Conservation (phyloP, 192 early-diverging fungal genomes). For the Backusella tuberculispora region DNA sequence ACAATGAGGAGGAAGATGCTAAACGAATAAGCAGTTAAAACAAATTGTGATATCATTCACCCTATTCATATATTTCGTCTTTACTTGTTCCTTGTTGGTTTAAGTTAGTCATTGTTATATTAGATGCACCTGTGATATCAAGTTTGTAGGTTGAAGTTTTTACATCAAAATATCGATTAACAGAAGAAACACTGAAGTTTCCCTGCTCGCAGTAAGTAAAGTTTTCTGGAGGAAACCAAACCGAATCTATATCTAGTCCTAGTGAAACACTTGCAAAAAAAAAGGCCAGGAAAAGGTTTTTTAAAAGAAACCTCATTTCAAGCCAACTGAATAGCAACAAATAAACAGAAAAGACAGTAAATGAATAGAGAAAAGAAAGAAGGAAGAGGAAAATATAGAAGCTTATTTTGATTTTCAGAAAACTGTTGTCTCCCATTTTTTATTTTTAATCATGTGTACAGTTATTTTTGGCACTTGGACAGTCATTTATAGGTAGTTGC, state of each 20-base stretch:
- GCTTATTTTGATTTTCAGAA: not conserved
- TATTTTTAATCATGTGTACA: not conserved
- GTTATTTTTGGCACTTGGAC: conserved; percentile 12
- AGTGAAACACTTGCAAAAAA: not conserved
- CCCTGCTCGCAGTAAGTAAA: not conserved
- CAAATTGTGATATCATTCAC: not conserved
- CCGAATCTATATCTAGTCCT: conserved; percentile 14
- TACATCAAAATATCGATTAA: conserved; percentile 17
- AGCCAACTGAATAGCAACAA: not conserved
- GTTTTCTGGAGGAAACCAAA: conserved; percentile 16
- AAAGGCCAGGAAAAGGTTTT: not conserved
- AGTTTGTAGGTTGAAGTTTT: conserved; percentile 12
- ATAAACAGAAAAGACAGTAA: not conserved
- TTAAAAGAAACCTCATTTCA: conserved; percentile 18
- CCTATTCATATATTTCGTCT: not conserved
- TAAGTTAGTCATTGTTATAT: conserved; percentile 9
- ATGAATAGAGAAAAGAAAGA: not conserved
- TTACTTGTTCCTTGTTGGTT: conserved; percentile 24
- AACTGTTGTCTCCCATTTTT: not conserved
- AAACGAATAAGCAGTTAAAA: conserved; percentile 4
- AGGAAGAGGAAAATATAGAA: not conserved
- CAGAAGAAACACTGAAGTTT: not conserved
- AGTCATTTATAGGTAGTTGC: not conserved
- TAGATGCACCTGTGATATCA: conserved; percentile 1
- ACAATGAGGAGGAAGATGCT: not conserved